Evolutionary conservation across 2,329 filamentous ascomycete species (phyloP).

Genomic region (Phialocephala sp.): DNA sequence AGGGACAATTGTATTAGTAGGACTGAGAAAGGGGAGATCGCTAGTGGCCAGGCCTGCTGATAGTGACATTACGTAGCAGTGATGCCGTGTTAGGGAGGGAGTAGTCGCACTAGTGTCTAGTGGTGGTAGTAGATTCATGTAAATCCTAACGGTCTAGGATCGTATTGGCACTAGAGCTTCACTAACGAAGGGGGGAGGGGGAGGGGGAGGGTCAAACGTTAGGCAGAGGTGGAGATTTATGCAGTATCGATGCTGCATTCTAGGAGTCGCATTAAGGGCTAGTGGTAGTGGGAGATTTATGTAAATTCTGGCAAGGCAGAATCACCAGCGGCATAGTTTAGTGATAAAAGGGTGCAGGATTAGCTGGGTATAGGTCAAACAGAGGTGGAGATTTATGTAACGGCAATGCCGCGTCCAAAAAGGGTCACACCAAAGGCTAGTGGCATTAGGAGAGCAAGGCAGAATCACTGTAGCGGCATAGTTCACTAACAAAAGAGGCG

Average conservation of each 20-base stretch:
- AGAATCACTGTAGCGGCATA: conserved; percentile 12
- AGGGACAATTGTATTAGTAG: no score
- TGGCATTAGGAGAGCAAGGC: no score
- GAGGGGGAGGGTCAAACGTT: background rate
- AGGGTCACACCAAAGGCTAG: no score
- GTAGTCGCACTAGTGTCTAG: conserved; percentile 18
- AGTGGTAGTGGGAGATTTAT: conserved; percentile 20
- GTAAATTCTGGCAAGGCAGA: conserved; percentile 17
- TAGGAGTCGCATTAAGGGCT: conserved; percentile 11
- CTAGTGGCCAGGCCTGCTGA: no score
- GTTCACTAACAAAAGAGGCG: background rate
- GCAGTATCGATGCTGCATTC: conserved; percentile 2
- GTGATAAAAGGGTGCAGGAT: conserved; percentile 17
- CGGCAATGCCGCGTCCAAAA: conserved; percentile 16
- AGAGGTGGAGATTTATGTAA: conserved; percentile 20
- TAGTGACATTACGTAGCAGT: no score
- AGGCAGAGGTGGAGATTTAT: conserved; percentile 13
- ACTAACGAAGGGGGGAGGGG: background rate
- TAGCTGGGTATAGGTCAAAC: conserved; percentile 17
- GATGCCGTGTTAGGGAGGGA: no score
- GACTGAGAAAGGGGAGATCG: no score
- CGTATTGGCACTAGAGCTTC: conserved; percentile 12
- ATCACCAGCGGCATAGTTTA: conserved; percentile 19
- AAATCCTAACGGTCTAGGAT: conserved; percentile 16
- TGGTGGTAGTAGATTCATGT: conserved; percentile 20